Conservation (phyloP, 108 stramenopile species). For the Cyclotella baltica region DNA sequence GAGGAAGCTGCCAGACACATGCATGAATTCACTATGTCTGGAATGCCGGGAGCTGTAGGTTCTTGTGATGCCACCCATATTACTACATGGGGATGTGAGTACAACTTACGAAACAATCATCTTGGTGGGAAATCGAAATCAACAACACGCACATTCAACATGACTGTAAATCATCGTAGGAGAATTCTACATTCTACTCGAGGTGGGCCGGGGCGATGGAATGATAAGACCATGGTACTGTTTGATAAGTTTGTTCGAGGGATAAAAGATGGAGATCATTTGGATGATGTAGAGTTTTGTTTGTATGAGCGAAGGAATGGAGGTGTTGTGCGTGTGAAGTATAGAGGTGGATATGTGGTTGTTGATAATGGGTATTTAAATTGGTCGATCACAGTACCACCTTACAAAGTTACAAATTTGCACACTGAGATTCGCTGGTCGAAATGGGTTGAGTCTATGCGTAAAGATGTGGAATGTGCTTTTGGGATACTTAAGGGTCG, state of each 20-base stretch:
- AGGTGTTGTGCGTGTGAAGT: neutral
- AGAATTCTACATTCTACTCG: conserved; percentile 10
- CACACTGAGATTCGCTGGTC: neutral
- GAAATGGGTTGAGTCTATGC: neutral
- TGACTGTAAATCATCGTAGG: neutral
- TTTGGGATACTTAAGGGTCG: neutral
- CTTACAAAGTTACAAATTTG: conserved; percentile 14
- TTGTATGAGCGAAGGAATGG: neutral
- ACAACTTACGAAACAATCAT: neutral
- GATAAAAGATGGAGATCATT: neutral
- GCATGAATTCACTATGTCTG: neutral
- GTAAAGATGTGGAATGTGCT: neutral
- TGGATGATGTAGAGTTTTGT: conserved; percentile 8
- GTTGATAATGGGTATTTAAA: conserved; percentile 51
- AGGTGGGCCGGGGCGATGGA: conserved; percentile 11
- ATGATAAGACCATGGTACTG: conserved; percentile 3
- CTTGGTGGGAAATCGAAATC: neutral
- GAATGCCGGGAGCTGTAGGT: neutral
- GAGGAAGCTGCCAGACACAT: neutral
- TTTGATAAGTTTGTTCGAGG: conserved; percentile 8
- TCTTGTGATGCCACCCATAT: neutral
- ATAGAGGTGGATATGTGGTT: conserved; percentile 32
- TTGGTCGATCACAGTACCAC: conserved; percentile 42
- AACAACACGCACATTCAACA: neutral
- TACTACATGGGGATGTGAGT: neutral